Evolutionary conservation across 2,329 filamentous ascomycete species (phyloP), one percentile per base, ranked within the genome.

Genomic region (Aspergillus fructus): DNA sequence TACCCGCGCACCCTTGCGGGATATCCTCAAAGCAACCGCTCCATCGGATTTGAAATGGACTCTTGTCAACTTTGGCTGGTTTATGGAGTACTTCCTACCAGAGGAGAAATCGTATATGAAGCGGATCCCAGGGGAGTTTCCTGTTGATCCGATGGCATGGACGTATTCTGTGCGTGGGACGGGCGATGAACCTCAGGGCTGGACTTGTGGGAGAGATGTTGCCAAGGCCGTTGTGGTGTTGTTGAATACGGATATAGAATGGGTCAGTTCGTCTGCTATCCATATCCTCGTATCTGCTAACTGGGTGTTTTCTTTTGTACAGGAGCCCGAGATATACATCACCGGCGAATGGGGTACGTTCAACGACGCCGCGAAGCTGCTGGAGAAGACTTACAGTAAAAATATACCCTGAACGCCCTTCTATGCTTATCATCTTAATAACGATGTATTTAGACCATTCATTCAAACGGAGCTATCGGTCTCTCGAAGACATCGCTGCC

Each of bases 321-420:
- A 55, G 53, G 45, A 55, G 43, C 37, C 24, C 9, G 53, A 49
- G 3, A 55, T 21, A 6, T 55, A 55, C 33, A 17, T 49, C 6
- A 9, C 45, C 6, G 46, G 46, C 3, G 43, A 50, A 34, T 54
- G 45, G 39, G 45, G 51, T 21, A 59, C 57, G 9, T 56, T 52
- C 8, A 56, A 59, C 3, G 9, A 49, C 11, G 47, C 41, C 8
- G 48, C 30, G 4, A 11, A 39, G 9, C 15, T 49, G 2, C 8
- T 59, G 24, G 57, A 59, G 23, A 42, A 24, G 23, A 24, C 52
- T 30, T 53, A 43, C n/a, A 48, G 57, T 58, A 21, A 11, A 15
- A 24, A 45, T 43, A 24, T 15, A 3, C 2, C 41, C 21, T 27
- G 3, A 23, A 5, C 9, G 11, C 2, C 1, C 7, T 5, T 19